Evolutionary conservation across 371 early-diverging fungal genomes (phyloP).

Genomic region (Lichtheimia corymbifera): DNA sequence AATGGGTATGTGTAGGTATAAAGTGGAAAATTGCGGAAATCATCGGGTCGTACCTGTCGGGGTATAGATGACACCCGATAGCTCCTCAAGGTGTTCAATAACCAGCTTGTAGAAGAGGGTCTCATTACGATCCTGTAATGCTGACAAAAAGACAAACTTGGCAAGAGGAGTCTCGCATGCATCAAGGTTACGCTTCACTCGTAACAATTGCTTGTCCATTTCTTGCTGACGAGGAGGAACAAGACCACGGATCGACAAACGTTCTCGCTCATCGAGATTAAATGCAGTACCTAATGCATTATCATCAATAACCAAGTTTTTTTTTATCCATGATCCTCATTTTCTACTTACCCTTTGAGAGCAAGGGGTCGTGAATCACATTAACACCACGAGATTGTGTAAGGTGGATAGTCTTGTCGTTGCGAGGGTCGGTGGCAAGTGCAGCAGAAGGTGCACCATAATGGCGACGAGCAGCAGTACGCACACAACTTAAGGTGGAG

Average conservation of each 20-base stretch:
- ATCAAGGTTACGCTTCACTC: constrained; percentile 63
- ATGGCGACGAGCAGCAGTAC: constrained; percentile 1
- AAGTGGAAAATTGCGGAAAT: constrained; percentile 19
- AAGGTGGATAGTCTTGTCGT: constrained; percentile 60
- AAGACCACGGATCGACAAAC: constrained; percentile 68
- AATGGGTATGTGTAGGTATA: constrained; percentile 4
- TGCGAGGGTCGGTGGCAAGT: constrained; percentile 49
- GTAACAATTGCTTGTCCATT: constrained; percentile 63
- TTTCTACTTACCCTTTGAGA: constrained; percentile 49
- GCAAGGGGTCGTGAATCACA: constrained; percentile 60
- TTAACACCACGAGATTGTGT: constrained; percentile 60
- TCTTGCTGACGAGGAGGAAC: constrained; percentile 68
- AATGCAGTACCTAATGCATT: constrained; percentile 59
- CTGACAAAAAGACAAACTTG: constrained; percentile 57
- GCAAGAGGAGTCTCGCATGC: constrained; percentile 58
- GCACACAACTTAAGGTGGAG: background rate
- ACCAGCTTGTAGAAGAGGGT: constrained; percentile 66
- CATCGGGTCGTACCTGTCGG: constrained; percentile 37
- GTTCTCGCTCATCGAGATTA: constrained; percentile 62
- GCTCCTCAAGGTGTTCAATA: constrained; percentile 58
- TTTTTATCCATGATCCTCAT: background rate
- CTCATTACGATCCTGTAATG: constrained; percentile 64
- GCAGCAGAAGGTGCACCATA: constrained; percentile 18
- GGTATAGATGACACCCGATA: constrained; percentile 51
- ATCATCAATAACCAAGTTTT: no score